Evolutionary conservation across 306 rosid species (phyloP), one percentile per base, ranked within the genome.

Genomic region (Quercus agrifolia): DNA sequence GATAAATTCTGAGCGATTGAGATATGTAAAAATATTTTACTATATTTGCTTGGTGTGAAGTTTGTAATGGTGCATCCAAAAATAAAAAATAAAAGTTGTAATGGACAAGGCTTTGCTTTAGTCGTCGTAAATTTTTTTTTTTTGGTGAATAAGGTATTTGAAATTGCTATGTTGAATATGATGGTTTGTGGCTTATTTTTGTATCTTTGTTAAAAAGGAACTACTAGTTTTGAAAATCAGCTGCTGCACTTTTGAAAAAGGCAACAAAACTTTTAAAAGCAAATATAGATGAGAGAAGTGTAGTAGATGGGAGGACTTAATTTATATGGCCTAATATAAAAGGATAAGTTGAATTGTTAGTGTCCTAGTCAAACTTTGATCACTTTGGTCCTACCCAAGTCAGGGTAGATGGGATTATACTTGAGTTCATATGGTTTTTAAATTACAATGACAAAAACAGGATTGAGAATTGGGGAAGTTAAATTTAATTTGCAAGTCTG

Each of bases 111-210:
- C 15, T 49, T 49, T 49, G 54, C 54, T 10, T 5, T 12, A 49
- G 14, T 49, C 5, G 15, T 49, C 3, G 46, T 2, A 49, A 49
- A 12, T 4, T 23, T 23, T 23, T 0, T 4, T 0, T 12, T 12
- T 12, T 11, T 49, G 0, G 17, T 49, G 54, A 49, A 49, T 49
- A 49, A 49, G 54, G 54, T 49, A 49, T 49, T 49, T 49, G 54
- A 49, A 49, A 49, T 49, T 49, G 15, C 17, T 12, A 49, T 12
- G 54, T 10, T 10, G 54, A 49, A 49, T 49, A 49, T 17, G 54
- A 49, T 49, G 54, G 54, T 2, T 12, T 10, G 54, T 5, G 15
- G 54, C 54, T 12, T 13, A 49, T 44, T 44, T 44, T 44, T 44
- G 51, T 44, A 2, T 44, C 38, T 33, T 44, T 44, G 13, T 11